These are phyloP conservation scores for Beta lomatogona DNA, from an alignment of 179 eudicot genomes.

Conservation along the genomic window DNA sequence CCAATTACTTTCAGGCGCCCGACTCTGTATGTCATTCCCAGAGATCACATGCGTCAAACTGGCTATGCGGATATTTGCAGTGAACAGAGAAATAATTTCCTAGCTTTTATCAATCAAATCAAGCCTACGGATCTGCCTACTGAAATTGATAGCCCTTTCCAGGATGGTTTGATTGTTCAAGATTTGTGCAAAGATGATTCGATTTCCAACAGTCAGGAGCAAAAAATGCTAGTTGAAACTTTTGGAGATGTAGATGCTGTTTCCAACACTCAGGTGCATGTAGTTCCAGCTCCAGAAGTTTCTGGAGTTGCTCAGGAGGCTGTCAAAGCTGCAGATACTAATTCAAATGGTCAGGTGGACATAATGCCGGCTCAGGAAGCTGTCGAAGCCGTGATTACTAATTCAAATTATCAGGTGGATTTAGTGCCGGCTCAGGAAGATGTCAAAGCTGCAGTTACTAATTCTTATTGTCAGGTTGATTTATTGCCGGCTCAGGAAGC, in stretches of 20 bases:
- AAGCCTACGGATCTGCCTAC: slow-evolving; percentile 51
- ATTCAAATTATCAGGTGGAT: background rate
- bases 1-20: slow-evolving; percentile 59
- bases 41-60: slow-evolving; percentile 74
- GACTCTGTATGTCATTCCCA: slow-evolving; percentile 83
- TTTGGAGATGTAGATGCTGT: background rate
- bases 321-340: background rate
- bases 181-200: slow-evolving; percentile 44
- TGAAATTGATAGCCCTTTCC: slow-evolving; percentile 37
- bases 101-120: slow-evolving; percentile 72
- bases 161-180: slow-evolving; percentile 25
- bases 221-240: slow-evolving; percentile 37
- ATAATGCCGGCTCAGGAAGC: background rate
- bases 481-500: slow-evolving; percentile 9
- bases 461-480: background rate
- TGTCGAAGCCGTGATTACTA: background rate
- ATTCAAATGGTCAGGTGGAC: background rate
- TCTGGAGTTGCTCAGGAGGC: background rate
- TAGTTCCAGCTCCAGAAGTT: background rate
- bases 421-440: background rate
- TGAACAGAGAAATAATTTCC: slow-evolving; percentile 70
- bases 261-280: background rate
- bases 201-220: slow-evolving; percentile 47
- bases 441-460: background rate
- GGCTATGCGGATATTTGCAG: slow-evolving; percentile 72